phyloP scores from a whole-genome alignment of 345 rosid species.

The Salix viminalis region DNA sequence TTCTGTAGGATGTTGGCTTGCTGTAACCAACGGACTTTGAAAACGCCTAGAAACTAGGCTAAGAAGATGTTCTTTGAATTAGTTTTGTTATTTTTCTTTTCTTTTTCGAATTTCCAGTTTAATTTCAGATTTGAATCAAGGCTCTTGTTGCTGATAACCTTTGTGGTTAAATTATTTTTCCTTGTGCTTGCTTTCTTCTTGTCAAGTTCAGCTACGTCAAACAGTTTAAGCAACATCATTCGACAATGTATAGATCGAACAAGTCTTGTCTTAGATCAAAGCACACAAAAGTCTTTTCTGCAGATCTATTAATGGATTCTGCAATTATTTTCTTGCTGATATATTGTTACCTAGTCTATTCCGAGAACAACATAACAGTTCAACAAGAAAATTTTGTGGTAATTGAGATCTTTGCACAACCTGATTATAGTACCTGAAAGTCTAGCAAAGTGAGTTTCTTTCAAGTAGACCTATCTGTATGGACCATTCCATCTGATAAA shows the following conservation, averaged over 20 bases:
- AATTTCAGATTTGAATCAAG: too few relatives aligned
- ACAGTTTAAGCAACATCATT: not conserved
- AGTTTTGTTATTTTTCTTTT: too few relatives aligned
- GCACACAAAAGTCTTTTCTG: not conserved
- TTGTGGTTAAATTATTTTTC: too few relatives aligned
- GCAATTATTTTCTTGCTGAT: not conserved
- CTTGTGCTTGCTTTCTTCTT: too few relatives aligned
- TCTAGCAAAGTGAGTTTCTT: not conserved
- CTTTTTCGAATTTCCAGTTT: too few relatives aligned
- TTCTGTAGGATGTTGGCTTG: too few relatives aligned
- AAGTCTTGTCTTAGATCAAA: not conserved
- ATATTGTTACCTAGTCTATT: not conserved
- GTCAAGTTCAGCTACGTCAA: too few relatives aligned
- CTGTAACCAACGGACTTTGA: too few relatives aligned
- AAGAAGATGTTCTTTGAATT: too few relatives aligned
- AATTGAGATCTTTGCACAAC: not conserved
- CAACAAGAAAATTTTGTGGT: conserved; percentile 28
- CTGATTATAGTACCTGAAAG: not conserved
- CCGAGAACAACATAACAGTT: conserved; percentile 18
- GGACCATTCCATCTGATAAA: not conserved
- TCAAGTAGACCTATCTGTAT: not conserved
- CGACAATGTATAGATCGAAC: not conserved
- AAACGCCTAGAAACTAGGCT: too few relatives aligned
- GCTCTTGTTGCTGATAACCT: too few relatives aligned
- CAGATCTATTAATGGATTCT: not conserved